Evolutionary conservation across 2,329 filamentous ascomycete genomes (phyloP), one percentile per base, ranked within the genome.

Genomic region (Amesomyces nigricolor): DNA sequence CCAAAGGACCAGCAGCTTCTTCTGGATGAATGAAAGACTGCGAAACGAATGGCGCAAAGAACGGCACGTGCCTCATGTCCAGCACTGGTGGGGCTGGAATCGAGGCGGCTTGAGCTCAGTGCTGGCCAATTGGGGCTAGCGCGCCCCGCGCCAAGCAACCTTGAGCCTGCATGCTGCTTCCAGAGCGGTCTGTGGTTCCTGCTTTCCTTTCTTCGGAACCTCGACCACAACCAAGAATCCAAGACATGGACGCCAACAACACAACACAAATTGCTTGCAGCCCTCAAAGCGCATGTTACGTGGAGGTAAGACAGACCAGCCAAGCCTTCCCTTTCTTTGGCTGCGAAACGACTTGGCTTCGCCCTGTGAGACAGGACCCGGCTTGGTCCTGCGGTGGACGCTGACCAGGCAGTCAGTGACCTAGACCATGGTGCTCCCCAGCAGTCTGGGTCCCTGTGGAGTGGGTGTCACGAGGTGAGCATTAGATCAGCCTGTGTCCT

Each of bases 61-160:
- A 42, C 30, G 56, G 54, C 58, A 59, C 58, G 58, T 59, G 58
- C 58, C 54, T 52, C 48, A 40, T 54, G n/a, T 38, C 44, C 51
- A 40, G 22, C 45, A 14, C 22, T 7, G 40, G 54, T 52, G 54
- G 44, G 53, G 49, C 53, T 51, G 51, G 38, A 45, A 45, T 51
- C 37, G 30, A 53, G 47, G 42, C 47, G 50, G 50, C 45, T 54
- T 50, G 46, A 38, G 40, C 42, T 17, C 37, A 32, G 40, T 42
- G 51, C 29, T 32, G 42, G 32, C 16, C 43, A 3, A 32, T 39
- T 45, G 32, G 37, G 42, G 55, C 40, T 52, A 52, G 54, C 44
- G 10, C 43, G 39, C 44, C 54, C 54, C 49, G 54, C 46, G 35
- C 7, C 46, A 37, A 40, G 42, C 17, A 14, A 37, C 37, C 50